Conservation (phyloP, 805 yeast species). For the Hanseniaspora taiwanica region DNA sequence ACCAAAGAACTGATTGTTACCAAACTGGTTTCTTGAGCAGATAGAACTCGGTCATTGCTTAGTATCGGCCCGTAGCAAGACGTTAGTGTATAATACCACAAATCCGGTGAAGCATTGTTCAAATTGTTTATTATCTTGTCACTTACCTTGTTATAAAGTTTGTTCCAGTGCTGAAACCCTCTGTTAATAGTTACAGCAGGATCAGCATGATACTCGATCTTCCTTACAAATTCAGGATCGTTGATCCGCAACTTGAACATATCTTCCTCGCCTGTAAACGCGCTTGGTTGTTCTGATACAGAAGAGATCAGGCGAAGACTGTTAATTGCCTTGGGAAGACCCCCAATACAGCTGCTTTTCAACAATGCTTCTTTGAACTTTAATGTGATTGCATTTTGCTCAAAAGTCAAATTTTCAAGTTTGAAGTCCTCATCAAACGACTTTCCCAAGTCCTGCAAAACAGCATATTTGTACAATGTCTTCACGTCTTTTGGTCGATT, state of each 20-base stretch:
- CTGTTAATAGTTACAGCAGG: conserved; percentile 15
- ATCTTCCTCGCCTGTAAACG: conserved; percentile 8
- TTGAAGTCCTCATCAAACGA: background rate
- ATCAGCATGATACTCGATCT: background rate
- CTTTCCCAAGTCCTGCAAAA: conserved; percentile 19
- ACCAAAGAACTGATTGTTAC: conserved; percentile 68
- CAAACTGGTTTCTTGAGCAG: conserved; percentile 59
- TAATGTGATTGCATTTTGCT: conserved; percentile 26
- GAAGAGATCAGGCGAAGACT: conserved; percentile 37
- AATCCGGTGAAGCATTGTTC: conserved; percentile 68
- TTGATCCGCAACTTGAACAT: conserved; percentile 3
- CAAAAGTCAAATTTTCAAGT: conserved; percentile 9
- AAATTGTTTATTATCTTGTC: conserved; percentile 54
- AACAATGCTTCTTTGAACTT: conserved; percentile 65
- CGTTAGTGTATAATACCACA: conserved; percentile 58
- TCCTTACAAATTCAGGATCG: background rate
- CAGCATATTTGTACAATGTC: conserved; percentile 54
- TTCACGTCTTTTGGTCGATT: conserved; percentile 78
- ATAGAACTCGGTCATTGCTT: conserved; percentile 49
- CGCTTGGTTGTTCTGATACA: background rate
- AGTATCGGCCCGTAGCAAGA: conserved; percentile 70
- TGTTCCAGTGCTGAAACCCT: conserved; percentile 60
- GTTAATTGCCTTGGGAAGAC: conserved; percentile 78
- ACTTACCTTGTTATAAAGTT: conserved; percentile 65
- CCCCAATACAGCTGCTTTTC: conserved; percentile 68